Conservation (phyloP, 2,329 filamentous ascomycete species). For the Capronia americana region DNA sequence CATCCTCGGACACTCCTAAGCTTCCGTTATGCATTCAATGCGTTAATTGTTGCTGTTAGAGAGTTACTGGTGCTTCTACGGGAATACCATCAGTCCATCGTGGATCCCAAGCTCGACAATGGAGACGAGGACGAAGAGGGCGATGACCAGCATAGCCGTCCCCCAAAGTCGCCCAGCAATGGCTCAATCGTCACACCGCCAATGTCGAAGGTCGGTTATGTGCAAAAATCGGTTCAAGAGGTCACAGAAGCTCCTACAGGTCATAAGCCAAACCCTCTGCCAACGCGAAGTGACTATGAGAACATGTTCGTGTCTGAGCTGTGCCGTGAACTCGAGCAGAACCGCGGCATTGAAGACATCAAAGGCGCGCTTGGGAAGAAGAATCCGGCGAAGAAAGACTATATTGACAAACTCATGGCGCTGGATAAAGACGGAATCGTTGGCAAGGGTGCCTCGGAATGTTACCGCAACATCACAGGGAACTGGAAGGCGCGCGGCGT, state of each 20-base stretch:
- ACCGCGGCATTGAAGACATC: conserved; percentile 11
- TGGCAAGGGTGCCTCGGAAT: conserved; percentile 21
- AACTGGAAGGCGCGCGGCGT: conserved; percentile 2
- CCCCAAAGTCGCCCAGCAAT: background rate
- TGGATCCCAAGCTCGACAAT: background rate
- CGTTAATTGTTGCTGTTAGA: conserved; percentile 21
- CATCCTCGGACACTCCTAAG: conserved; percentile 7
- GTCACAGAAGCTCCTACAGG: background rate
- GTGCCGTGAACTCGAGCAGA: conserved; percentile 20
- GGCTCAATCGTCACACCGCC: background rate
- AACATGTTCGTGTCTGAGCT: conserved; percentile 32
- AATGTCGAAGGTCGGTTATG: background rate
- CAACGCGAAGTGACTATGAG: conserved; percentile 22
- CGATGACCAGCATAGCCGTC: background rate
- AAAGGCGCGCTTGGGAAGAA: background rate
- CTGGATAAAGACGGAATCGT: conserved; percentile 22
- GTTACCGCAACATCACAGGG: conserved; percentile 17
- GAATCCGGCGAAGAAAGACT: conserved; percentile 9
- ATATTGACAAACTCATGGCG: conserved; percentile 22
- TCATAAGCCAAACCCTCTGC: conserved; percentile 2
- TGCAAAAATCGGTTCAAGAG: background rate
- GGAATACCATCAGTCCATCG: conserved; percentile 9
- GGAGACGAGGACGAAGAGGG: background rate
- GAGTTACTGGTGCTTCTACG: conserved; percentile 20
- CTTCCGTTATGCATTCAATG: conserved; percentile 22